Percentiles rank a stretch among this genome's conserved stretches.
phyloP scores from a whole-genome alignment of 345 rosid species.

The Hibiscus mutabilis region DNA sequence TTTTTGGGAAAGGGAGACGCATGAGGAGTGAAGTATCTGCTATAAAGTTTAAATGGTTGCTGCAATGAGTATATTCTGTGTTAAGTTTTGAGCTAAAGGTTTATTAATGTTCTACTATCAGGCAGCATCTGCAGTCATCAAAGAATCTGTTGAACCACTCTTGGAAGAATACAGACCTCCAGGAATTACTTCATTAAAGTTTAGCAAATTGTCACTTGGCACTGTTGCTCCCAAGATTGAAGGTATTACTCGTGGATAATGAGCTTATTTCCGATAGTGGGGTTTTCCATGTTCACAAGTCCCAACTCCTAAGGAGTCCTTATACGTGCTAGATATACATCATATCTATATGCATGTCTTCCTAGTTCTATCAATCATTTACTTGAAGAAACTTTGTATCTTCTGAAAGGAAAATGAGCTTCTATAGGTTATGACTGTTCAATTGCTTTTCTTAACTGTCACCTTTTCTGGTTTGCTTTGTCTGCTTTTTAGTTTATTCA shows the following conservation, averaged over 20 bases:
- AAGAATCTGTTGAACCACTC: slow-evolving; percentile 94
- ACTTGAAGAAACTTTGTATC: not conserved
- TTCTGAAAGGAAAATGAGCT: not conserved
- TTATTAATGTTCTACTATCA: slow-evolving; percentile 31
- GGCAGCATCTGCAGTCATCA: slow-evolving; percentile 88
- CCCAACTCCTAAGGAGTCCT: not conserved
- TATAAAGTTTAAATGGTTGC: not conserved
- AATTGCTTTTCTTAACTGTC: not conserved
- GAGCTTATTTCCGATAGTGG: not conserved
- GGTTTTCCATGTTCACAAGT: not conserved
- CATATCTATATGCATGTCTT: not conserved
- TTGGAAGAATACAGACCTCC: slow-evolving; percentile 95
- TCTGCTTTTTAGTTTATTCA: not conserved
- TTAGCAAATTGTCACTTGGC: slow-evolving; percentile 83
- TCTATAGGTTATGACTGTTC: not conserved
- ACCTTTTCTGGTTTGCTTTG: not conserved
- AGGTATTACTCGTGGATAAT: slow-evolving; percentile 39
- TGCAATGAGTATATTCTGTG: not conserved
- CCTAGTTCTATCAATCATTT: not conserved
- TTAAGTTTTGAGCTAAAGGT: slow-evolving; percentile 1
- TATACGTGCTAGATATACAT: not conserved
- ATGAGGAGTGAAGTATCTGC: not conserved
- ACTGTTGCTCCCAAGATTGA: slow-evolving; percentile 96
- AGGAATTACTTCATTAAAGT: slow-evolving; percentile 87
- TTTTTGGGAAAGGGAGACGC: not conserved